A percentile compares a stretch with the other conserved stretches of the same genome.
Conservation (phyloP, 306 rosid genomes). For the Calophaca sinica region DNA sequence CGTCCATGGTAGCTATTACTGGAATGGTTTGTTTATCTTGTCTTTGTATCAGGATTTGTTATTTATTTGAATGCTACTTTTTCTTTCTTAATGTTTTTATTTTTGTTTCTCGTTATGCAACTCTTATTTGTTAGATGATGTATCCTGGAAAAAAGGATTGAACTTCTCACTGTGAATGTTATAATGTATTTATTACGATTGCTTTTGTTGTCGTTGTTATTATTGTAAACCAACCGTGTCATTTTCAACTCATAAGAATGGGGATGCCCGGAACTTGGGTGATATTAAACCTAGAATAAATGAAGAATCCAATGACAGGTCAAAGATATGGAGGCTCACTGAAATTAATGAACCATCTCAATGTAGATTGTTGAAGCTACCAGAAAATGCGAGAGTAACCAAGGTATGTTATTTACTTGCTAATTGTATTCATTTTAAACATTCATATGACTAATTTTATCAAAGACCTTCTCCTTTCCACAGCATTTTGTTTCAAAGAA, state of each 20-base stretch:
- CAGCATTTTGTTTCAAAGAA: slow-evolving; percentile 1
- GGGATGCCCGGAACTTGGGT: slow-evolving; percentile 83
- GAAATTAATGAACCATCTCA: slow-evolving; percentile 89
- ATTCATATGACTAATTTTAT: slow-evolving; percentile 25
- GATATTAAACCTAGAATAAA: slow-evolving; percentile 94
- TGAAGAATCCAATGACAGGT: slow-evolving; percentile 94
- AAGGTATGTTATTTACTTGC: slow-evolving; percentile 59
- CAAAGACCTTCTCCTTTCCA: not conserved
- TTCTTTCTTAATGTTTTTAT: not conserved
- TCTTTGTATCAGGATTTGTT: slow-evolving; percentile 31
- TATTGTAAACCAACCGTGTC: slow-evolving; percentile 12
- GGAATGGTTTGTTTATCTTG: slow-evolving; percentile 77
- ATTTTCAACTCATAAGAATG: slow-evolving; percentile 75
- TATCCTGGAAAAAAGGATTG: not conserved
- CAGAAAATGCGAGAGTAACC: slow-evolving; percentile 78
- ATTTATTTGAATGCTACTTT: slow-evolving; percentile 7
- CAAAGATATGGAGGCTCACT: slow-evolving; percentile 97
- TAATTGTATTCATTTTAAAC: slow-evolving; percentile 2
- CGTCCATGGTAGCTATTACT: slow-evolving; percentile 70
- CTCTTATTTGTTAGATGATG: slow-evolving; percentile 2
- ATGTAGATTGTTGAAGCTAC: slow-evolving; percentile 90
- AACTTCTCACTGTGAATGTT: slow-evolving; percentile 18
- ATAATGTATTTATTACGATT: slow-evolving; percentile 23
- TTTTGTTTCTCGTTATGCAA: slow-evolving; percentile 24
- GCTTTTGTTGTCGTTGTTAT: not conserved